These are phyloP conservation scores for Xerocomus spinulosus DNA, from an alignment of 768 basidiomycete species.

Conservation along the genomic window DNA sequence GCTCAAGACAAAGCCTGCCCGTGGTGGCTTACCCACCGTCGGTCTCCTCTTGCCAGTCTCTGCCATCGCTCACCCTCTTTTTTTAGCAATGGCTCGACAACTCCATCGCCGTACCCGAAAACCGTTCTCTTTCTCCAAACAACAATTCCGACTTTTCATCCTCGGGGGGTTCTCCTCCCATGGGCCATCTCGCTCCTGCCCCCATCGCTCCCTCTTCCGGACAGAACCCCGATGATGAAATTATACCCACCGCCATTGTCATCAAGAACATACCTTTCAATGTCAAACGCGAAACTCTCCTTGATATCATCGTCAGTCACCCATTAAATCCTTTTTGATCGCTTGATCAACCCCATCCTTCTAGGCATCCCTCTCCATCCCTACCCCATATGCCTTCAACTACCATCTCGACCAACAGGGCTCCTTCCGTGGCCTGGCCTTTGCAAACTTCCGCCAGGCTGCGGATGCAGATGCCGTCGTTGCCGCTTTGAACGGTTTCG, in stretches of 20 bases:
- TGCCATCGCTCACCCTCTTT: constrained; percentile 22
- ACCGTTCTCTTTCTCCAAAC: constrained; percentile 77
- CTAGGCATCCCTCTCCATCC: constrained; percentile 87
- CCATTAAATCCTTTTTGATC: constrained; percentile 3
- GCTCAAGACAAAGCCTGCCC: constrained; percentile 65
- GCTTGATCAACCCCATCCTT: constrained; percentile 11
- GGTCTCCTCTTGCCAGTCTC: constrained; percentile 29
- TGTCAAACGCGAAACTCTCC: constrained; percentile 92
- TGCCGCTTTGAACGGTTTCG: constrained; percentile 92
- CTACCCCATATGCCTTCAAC: constrained; percentile 98
- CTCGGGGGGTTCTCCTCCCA: constrained; percentile 76
- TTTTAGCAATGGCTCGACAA: constrained; percentile 84
- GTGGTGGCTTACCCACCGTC: constrained; percentile 72
- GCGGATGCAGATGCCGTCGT: constrained; percentile 94
- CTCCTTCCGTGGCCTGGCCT: constrained; percentile 94
- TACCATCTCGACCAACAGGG: constrained; percentile 97
- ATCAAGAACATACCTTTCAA: constrained; percentile 99
- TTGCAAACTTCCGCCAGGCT: constrained; percentile 94
- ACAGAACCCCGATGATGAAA: constrained; percentile 71
- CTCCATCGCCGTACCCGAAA: constrained; percentile 46
- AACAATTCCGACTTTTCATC: constrained; percentile 89
- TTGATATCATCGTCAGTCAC: constrained; percentile 86
- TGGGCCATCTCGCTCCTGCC: constrained; percentile 39
- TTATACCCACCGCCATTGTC: constrained; percentile 98
- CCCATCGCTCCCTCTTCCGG: constrained; percentile 46